Percentiles rank a stretch among this genome's conserved stretches.
Evolutionary conservation across 2,329 filamentous ascomycete species (phyloP).

Genomic region (Trichophyton verrucosum): DNA sequence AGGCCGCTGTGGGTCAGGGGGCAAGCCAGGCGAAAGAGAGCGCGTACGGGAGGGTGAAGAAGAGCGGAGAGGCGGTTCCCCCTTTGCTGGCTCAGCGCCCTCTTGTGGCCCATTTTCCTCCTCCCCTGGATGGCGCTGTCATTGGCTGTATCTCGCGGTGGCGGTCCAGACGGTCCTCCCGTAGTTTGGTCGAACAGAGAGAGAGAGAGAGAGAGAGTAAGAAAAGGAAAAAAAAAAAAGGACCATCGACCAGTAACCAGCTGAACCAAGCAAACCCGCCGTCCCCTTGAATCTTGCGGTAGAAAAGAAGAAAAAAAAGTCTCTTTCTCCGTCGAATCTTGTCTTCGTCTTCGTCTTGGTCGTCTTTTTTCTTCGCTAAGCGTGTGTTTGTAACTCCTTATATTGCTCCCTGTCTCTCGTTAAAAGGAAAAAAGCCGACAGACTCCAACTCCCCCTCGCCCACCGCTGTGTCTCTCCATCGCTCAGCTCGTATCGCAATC

Average conservation of each 20-base stretch:
- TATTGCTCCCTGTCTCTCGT: background rate
- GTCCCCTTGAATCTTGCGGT: no score
- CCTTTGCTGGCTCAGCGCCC: background rate
- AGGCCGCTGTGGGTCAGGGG: background rate
- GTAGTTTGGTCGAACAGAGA: background rate
- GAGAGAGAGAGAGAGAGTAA: no score
- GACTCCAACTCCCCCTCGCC: background rate
- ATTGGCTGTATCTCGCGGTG: background rate
- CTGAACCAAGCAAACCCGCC: no score
- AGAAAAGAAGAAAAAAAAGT: background rate
- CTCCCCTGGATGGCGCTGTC: background rate
- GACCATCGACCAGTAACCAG: no score
- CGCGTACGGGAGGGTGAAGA: background rate
- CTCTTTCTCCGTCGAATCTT: background rate
- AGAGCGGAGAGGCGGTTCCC: background rate
- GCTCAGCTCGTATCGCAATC: conserved; percentile 1
- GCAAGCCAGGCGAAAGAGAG: background rate
- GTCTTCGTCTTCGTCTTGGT: background rate
- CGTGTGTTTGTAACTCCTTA: background rate
- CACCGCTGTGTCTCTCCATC: background rate
- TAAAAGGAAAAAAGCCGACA: background rate
- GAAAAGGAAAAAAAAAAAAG: no score
- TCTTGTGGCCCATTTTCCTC: background rate
- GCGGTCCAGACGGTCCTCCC: background rate
- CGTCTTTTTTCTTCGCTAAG: no score